Percentiles rank a stretch among this genome's conserved stretches.
Evolutionary conservation across 768 basidiomycete genomes (phyloP).

Genomic region (Galerina sulciceps): DNA sequence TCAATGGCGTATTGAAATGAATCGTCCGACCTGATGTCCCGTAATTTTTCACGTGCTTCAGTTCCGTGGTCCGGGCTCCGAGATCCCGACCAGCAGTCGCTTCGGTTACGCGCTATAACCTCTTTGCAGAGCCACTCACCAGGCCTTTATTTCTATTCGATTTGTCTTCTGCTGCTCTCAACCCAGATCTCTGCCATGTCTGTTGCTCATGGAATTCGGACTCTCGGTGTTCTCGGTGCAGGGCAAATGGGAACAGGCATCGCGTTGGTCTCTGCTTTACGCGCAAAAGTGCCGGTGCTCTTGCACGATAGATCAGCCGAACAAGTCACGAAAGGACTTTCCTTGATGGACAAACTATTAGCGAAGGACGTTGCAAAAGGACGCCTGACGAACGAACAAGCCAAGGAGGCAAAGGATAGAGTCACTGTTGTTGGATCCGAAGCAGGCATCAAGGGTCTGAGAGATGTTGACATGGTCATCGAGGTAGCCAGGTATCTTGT

Average conservation of each 20-base stretch:
- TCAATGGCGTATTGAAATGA: background rate
- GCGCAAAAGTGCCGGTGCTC: constrained; percentile 84
- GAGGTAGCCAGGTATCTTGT: constrained; percentile 54
- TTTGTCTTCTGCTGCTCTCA: background rate
- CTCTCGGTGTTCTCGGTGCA: constrained; percentile 78
- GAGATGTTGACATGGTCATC: constrained; percentile 89
- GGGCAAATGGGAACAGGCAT: constrained; percentile 95
- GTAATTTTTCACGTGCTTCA: constrained; percentile 4
- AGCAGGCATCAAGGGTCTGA: constrained; percentile 56
- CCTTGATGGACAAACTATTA: constrained; percentile 79
- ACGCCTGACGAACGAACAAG: constrained; percentile 66
- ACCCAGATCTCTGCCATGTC: constrained; percentile 41
- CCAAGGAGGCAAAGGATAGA: constrained; percentile 72
- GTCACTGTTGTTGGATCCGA: constrained; percentile 60
- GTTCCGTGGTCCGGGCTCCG: background rate
- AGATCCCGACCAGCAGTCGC: constrained; percentile 5
- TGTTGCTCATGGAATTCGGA: constrained; percentile 73
- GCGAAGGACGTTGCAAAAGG: constrained; percentile 91
- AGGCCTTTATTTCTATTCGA: too few species aligned
- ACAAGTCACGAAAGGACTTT: constrained; percentile 75
- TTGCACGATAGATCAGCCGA: constrained; percentile 80
- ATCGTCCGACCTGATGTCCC: background rate
- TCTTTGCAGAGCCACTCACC: too few species aligned
- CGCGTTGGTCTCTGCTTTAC: constrained; percentile 82
- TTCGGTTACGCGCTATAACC: too few species aligned